phyloP scores from a whole-genome alignment of 768 basidiomycete species.

The Agrocybe praecox region DNA sequence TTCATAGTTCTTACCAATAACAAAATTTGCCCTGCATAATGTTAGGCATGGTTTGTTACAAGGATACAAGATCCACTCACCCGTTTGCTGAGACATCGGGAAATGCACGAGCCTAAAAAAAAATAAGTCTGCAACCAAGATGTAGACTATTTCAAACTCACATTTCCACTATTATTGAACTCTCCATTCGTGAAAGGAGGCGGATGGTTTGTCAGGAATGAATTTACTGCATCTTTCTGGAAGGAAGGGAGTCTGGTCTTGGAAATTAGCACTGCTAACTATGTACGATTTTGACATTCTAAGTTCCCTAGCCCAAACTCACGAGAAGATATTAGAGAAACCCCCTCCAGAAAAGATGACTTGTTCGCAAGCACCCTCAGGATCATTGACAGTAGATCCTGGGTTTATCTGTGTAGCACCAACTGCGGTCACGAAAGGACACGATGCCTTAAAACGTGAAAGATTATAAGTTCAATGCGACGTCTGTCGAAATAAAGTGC shows the following conservation, averaged over 20 bases:
- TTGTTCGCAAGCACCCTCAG: slow-evolving; percentile 47
- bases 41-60: not conserved
- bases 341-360: slow-evolving; percentile 54
- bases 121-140: not conserved
- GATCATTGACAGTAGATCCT: slow-evolving; percentile 42
- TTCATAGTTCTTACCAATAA: slow-evolving; percentile 29
- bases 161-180: slow-evolving; percentile 51
- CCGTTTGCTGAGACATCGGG: slow-evolving; percentile 57
- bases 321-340: slow-evolving; percentile 49
- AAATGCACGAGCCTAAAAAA: slow-evolving; percentile 44
- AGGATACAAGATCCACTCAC: slow-evolving; percentile 13
- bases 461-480: not conserved
- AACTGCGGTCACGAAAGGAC: slow-evolving; percentile 54
- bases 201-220: slow-evolving; percentile 39
- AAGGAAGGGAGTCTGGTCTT: slow-evolving; percentile 37
- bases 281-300: too few species aligned
- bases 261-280: not conserved
- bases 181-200: slow-evolving; percentile 40
- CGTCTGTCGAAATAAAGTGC: not conserved
- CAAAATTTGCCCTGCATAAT: slow-evolving; percentile 36
- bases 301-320: too few species aligned
- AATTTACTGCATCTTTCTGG: slow-evolving; percentile 40
- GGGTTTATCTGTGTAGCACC: slow-evolving; percentile 53
- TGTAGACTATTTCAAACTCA: slow-evolving; percentile 6
- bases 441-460: slow-evolving; percentile 32